Evolutionary conservation across 306 rosid genomes (phyloP).

Genomic region (Rosa persica): DNA sequence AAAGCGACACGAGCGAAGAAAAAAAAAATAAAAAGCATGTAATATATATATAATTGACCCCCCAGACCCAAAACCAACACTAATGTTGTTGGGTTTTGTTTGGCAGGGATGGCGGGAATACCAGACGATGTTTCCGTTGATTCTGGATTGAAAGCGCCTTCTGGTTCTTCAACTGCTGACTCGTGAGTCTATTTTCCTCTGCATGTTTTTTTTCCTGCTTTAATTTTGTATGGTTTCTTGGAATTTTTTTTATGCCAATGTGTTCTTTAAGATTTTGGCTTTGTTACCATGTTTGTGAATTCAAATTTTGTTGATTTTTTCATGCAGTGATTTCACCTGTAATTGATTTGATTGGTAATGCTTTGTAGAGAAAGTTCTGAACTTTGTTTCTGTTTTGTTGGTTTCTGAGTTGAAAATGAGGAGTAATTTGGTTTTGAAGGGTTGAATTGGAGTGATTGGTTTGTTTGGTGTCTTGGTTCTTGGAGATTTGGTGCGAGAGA

Average conservation of each 20-base stretch:
- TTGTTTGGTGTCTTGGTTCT: not conserved
- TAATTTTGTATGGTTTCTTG: conserved; percentile 11
- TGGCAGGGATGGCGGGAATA: conserved; percentile 61
- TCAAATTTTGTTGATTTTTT: not conserved
- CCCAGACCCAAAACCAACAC: not conserved
- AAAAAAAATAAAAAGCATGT: not conserved
- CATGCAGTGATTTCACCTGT: not conserved
- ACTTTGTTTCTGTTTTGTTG: not conserved
- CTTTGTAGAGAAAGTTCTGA: not conserved
- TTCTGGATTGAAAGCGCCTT: conserved; percentile 65
- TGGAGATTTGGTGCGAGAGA: not conserved
- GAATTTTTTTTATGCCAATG: not conserved
- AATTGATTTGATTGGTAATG: not conserved
- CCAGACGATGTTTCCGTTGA: conserved; percentile 59
- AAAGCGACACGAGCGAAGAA: not conserved
- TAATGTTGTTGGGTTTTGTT: not conserved
- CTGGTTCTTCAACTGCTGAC: conserved; percentile 56
- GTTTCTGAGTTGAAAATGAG: not conserved
- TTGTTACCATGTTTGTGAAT: conserved; percentile 19
- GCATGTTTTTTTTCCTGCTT: conserved; percentile 9
- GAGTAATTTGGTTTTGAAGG: not conserved
- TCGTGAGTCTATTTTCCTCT: conserved; percentile 47
- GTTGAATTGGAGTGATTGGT: conserved; percentile 2
- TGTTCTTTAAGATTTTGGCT: conserved; percentile 1
- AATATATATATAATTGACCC: not conserved